Evolutionary conservation across 1,139 yeast species (phyloP), one percentile per base, ranked within the genome.

Genomic region (Debaryomyces sp.): DNA sequence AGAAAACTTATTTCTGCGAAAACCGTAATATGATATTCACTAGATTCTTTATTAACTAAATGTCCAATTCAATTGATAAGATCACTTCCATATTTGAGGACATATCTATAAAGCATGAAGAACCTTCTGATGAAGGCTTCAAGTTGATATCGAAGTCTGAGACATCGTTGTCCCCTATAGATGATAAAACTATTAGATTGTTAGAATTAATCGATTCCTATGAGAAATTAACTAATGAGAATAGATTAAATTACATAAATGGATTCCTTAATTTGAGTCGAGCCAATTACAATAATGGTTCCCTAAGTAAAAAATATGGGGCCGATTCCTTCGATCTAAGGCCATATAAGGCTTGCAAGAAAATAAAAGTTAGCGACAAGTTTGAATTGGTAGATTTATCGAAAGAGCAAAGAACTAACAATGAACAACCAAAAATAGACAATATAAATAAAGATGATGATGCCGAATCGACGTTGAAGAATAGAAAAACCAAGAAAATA

Each of bases 221-320:
- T 54, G 74, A 72, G 49, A 41, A 45, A 9, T 27, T 60, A 12
- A 55, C 61, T 18, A 59, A 60, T 38, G 61, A 54, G 6, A 44
- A 52, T 12, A 55, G 71, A 10, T 34, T 45, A 8, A 56, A 57
- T 43, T 72, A 61, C 54, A 55, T 59, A 12, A 61, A 67, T 35
- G 79, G 78, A 4, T 68, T 57, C 50, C 55, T 72, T 34, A 67
- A 67, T 46, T 57, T 76, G 43, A 73, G 79, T 49, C 51, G 78
- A 48, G 79, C 80, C 33, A 75, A 73, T 53, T 76, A 66, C 53
- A 61, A 60, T 44, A 43, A 50, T 22, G 46, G 50, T 3, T 46
- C 56, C 3, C 49, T 46, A 24, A 53, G 47, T 1, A 59, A 62
- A 45, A 54, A 58, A 26, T 72, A 57, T 54, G 71, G 71, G 0